Evolutionary conservation across 2,329 filamentous ascomycete species (phyloP).

Genomic region (Aureobasidium namibiae): DNA sequence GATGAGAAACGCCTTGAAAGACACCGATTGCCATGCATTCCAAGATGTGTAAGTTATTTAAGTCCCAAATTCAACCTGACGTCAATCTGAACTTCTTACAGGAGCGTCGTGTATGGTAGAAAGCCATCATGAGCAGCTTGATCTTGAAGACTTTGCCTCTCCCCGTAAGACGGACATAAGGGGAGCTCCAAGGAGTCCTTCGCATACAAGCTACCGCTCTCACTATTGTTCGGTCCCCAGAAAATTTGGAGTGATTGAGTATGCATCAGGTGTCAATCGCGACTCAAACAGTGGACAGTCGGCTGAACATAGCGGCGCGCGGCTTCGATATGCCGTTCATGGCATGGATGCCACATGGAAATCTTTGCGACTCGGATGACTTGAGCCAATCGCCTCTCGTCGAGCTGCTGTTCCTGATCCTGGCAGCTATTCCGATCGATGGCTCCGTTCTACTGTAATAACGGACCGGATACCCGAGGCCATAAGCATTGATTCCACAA

Average conservation of each 20-base stretch:
- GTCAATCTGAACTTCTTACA: not conserved
- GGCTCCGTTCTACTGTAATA: not conserved
- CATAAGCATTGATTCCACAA: too few relatives aligned
- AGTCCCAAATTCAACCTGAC: not conserved
- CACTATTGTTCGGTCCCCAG: not conserved
- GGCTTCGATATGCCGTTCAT: not conserved
- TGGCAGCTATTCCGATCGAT: not conserved
- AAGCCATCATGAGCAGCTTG: conserved; percentile 5
- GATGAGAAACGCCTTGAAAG: conserved; percentile 12
- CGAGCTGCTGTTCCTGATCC: not conserved
- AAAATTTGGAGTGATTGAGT: not conserved
- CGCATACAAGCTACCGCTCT: not conserved
- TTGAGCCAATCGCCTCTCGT: not conserved
- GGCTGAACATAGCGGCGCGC: not conserved
- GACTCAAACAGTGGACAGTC: too few relatives aligned
- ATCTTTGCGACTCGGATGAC: not conserved
- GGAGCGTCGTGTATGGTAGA: conserved; percentile 12
- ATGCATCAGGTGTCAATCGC: not conserved
- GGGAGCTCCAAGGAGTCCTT: not conserved
- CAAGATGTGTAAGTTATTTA: conserved; percentile 2
- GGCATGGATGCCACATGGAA: not conserved
- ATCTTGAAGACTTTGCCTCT: not conserved
- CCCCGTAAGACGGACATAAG: too few relatives aligned
- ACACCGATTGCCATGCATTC: conserved; percentile 6
- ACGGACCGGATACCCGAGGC: not conserved